Evolutionary conservation across 768 basidiomycete species (phyloP).

Genomic region (Podaxis sp.): DNA sequence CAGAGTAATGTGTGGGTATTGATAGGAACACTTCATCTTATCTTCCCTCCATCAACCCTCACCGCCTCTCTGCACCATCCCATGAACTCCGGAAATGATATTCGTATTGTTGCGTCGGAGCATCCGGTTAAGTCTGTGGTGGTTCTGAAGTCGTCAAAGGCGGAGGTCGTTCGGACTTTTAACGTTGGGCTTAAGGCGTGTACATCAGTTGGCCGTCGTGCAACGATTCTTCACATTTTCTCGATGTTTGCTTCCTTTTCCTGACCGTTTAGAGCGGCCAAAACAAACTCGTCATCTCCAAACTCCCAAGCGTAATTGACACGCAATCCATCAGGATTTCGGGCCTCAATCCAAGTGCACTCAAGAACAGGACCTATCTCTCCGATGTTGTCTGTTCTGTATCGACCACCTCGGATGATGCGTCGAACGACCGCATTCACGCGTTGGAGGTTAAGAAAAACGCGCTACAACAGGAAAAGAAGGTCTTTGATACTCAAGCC

Average conservation of each 20-base stretch:
- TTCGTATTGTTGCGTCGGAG: constrained; percentile 29
- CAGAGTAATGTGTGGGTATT: too few species aligned
- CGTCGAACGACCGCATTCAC: constrained; percentile 28
- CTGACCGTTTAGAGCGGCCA: constrained; percentile 37
- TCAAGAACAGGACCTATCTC: constrained; percentile 30
- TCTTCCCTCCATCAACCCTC: neutral
- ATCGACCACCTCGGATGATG: constrained; percentile 19
- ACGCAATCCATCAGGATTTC: constrained; percentile 50
- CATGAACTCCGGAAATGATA: constrained; percentile 15
- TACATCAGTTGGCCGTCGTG: neutral
- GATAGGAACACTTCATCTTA: too few species aligned
- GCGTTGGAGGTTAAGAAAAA: constrained; percentile 29
- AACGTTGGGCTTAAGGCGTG: constrained; percentile 43
- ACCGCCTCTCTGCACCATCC: neutral
- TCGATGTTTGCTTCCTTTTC: neutral
- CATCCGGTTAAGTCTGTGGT: constrained; percentile 50
- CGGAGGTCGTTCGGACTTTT: constrained; percentile 53
- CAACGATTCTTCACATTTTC: neutral
- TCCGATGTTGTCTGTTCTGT: constrained; percentile 51
- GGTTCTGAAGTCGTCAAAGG: constrained; percentile 51
- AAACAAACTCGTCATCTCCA: constrained; percentile 45
- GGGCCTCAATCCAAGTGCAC: constrained; percentile 32
- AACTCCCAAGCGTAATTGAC: constrained; percentile 48
- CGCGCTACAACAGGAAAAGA: constrained; percentile 32
- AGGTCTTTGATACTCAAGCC: constrained; percentile 35